Evolutionary conservation across 2,329 filamentous ascomycete genomes (phyloP).

Genomic region (Penicillium sclerotiorum): DNA sequence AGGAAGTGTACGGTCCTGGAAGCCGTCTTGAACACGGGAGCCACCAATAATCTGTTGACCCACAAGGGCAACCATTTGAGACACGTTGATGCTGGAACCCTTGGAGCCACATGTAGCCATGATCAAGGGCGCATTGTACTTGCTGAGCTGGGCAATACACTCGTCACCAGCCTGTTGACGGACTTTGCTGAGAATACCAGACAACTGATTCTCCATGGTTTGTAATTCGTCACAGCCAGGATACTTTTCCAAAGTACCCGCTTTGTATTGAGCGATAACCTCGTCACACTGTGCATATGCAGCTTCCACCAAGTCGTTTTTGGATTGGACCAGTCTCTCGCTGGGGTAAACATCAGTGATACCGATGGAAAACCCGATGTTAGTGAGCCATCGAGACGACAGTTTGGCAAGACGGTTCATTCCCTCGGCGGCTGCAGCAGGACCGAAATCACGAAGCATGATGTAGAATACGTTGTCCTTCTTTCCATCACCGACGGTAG

Average conservation of each 20-base stretch:
- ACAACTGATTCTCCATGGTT: constrained; percentile 87
- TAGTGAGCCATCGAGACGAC: constrained; percentile 83
- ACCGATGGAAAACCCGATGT: constrained; percentile 93
- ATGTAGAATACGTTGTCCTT: constrained; percentile 98
- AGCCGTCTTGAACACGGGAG: constrained; percentile 89
- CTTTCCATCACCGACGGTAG: constrained; percentile 93
- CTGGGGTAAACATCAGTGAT: constrained; percentile 93
- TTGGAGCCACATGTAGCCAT: constrained; percentile 99
- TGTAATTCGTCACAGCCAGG: constrained; percentile 88
- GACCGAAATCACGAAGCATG: constrained; percentile 91
- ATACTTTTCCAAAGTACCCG: constrained; percentile 79
- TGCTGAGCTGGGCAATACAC: constrained; percentile 86
- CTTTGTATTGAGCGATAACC: constrained; percentile 79
- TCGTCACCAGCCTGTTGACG: constrained; percentile 87
- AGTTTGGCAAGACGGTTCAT: constrained; percentile 95
- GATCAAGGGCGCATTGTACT: constrained; percentile 87
- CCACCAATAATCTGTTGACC: constrained; percentile 97
- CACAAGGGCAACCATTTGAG: constrained; percentile 97
- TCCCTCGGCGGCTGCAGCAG: constrained; percentile 80
- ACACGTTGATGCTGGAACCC: constrained; percentile 96
- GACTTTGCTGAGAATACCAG: constrained; percentile 88
- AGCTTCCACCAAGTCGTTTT: constrained; percentile 72
- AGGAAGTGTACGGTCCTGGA: constrained; percentile 90
- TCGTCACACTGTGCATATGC: constrained; percentile 82
- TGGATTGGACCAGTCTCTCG: constrained; percentile 67